These are phyloP conservation scores for Nannochloropsis oceanica DNA, from an alignment of 108 stramenopile genomes.

Conservation along the genomic window DNA sequence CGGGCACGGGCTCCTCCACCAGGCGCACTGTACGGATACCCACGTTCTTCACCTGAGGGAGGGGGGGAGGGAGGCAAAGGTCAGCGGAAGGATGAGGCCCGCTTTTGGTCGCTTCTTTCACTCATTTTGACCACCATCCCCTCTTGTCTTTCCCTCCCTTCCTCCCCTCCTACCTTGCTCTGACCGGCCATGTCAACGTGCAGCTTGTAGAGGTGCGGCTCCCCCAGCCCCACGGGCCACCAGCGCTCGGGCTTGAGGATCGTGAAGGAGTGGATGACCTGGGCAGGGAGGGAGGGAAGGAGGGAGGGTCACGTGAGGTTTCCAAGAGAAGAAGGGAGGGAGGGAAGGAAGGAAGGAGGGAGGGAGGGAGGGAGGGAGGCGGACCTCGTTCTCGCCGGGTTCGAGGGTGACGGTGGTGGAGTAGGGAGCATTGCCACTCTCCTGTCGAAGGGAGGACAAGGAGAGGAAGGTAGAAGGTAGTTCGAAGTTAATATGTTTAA, in stretches of 20 bases:
- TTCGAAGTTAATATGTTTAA: no score
- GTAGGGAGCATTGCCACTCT: neutral
- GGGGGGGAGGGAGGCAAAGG: neutral
- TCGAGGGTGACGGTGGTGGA: neutral
- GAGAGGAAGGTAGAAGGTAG: neutral
- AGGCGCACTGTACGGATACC: slow-evolving; percentile 2
- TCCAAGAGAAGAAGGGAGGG: neutral
- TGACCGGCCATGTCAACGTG: neutral
- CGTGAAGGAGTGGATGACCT: neutral
- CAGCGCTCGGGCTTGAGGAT: slow-evolving; percentile 1
- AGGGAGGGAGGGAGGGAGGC: neutral
- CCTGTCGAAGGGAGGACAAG: neutral
- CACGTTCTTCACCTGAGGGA: neutral
- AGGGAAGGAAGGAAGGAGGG: neutral
- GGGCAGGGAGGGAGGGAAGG: neutral
- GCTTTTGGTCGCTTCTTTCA: neutral
- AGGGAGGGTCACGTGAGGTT: neutral
- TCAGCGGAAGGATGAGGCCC: neutral
- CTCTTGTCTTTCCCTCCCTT: neutral
- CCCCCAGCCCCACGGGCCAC: slow-evolving; percentile 12
- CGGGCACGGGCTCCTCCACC: neutral
- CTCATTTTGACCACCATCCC: neutral
- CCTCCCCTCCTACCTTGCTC: neutral
- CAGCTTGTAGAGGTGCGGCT: slow-evolving; percentile 1
- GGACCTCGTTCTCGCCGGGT: neutral